A percentile compares a stretch with the other conserved stretches of the same genome.
Evolutionary conservation across 768 basidiomycete genomes (phyloP).

Genomic region (Tulasnella sp.): DNA sequence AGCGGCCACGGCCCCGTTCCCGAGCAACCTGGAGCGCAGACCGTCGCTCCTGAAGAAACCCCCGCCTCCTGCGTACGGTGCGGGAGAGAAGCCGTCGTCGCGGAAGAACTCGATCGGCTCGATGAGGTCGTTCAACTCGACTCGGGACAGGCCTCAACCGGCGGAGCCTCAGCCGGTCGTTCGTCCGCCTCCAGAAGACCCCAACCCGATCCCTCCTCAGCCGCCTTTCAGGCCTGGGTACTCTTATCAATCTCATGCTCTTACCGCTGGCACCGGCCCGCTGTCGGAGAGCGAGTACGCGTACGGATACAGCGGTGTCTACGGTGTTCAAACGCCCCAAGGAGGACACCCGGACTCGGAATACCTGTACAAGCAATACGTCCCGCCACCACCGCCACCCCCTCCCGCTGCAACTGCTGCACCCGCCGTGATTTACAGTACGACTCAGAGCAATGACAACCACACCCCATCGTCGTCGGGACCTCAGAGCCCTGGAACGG

Average conservation of each 20-base stretch:
- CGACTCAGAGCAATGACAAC: background rate
- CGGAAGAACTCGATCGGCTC: background rate
- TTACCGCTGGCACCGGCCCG: background rate
- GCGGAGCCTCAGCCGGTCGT: background rate
- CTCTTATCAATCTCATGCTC: background rate
- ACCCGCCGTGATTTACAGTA: conserved; percentile 12
- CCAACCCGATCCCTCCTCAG: background rate
- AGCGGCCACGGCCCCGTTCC: background rate
- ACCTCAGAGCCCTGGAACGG: background rate
- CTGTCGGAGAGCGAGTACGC: conserved; percentile 27
- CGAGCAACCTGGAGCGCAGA: background rate
- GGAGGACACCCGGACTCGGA: conserved; percentile 13
- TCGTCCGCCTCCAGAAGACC: background rate
- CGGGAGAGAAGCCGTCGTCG: background rate
- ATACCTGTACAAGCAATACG: conserved; percentile 27
- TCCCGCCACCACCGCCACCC: background rate
- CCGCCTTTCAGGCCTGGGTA: background rate
- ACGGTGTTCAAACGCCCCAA: background rate
- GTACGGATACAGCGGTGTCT: conserved; percentile 9
- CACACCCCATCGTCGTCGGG: background rate
- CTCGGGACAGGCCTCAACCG: background rate
- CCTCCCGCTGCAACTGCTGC: background rate
- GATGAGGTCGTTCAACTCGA: background rate
- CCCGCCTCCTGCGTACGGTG: background rate
- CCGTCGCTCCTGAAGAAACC: background rate